phyloP scores from a whole-genome alignment of 75 land plant genomes.

The Chamaecyparis obtusa region DNA sequence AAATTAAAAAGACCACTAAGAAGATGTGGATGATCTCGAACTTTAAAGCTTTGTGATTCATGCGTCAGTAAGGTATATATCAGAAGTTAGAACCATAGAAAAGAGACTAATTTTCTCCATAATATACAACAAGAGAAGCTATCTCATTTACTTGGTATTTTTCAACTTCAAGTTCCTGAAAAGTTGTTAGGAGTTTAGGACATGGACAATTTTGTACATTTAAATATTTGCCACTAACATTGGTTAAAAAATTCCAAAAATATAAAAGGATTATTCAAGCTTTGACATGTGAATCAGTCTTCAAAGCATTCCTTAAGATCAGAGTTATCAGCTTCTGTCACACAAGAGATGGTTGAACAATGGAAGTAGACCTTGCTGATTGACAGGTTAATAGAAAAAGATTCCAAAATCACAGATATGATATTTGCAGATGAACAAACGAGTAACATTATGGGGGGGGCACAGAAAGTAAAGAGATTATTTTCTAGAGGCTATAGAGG shows the following conservation, averaged over 20 bases:
- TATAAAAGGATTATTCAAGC: not conserved
- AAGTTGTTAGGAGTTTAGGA: not conserved
- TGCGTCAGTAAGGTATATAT: not conserved
- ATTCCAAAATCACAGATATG: constrained; percentile 7
- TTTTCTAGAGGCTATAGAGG: not conserved
- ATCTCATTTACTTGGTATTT: not conserved
- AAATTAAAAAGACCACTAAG: not conserved
- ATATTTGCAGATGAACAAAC: not conserved
- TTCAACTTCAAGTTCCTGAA: not conserved
- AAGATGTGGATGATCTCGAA: not conserved
- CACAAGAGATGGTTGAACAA: not conserved
- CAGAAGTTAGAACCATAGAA: not conserved
- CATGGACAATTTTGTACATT: not conserved
- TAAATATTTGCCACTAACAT: not conserved
- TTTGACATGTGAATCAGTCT: not conserved
- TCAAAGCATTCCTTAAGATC: not conserved
- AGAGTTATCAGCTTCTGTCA: not conserved
- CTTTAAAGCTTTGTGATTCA: not conserved
- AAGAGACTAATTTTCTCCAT: not conserved
- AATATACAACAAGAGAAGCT: not conserved
- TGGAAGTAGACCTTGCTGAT: not conserved
- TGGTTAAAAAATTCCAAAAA: not conserved
- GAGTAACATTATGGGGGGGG: not conserved
- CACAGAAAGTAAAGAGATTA: not conserved
- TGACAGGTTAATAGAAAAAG: not conserved